Conservation (phyloP, 2,329 filamentous ascomycete species). For the Lasiodiplodia theobromae region DNA sequence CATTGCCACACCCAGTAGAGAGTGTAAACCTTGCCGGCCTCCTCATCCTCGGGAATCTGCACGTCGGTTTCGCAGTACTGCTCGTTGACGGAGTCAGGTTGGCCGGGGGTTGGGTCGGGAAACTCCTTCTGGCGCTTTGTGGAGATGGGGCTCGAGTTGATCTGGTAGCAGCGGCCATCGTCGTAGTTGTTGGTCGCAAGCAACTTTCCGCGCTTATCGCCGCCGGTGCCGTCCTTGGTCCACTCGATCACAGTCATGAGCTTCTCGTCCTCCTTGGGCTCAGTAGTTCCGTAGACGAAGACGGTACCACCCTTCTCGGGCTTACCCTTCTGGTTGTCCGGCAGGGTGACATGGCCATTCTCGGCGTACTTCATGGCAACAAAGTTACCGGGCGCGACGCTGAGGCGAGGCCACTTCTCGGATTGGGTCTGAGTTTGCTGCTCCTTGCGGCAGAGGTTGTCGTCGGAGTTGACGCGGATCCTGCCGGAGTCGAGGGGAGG, state of each 20-base stretch:
- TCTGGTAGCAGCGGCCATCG: constrained; percentile 88
- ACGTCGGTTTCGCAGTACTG: constrained; percentile 77
- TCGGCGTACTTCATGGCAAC: constrained; percentile 59
- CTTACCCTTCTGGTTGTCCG: constrained; percentile 50
- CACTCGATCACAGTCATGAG: constrained; percentile 75
- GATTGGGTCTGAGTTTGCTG: constrained; percentile 66
- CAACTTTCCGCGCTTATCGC: constrained; percentile 77
- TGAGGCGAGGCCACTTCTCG: constrained; percentile 67
- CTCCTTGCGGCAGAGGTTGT: constrained; percentile 68
- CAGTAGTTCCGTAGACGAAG: constrained; percentile 58
- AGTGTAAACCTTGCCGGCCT: constrained; percentile 69
- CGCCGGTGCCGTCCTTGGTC: constrained; percentile 81
- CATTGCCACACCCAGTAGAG: constrained; percentile 96
- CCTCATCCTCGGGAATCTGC: constrained; percentile 70
- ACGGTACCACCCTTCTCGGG: constrained; percentile 53
- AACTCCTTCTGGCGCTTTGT: constrained; percentile 64
- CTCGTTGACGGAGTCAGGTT: constrained; percentile 41
- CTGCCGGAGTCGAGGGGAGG: constrained; percentile 57
- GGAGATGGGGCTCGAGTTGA: constrained; percentile 68
- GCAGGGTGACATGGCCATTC: constrained; percentile 58
- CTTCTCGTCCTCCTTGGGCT: constrained; percentile 61
- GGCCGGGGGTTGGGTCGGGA: constrained; percentile 62
- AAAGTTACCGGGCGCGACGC: constrained; percentile 57
- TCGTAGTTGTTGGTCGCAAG: constrained; percentile 83
- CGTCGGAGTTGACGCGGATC: constrained; percentile 56